A percentile compares a stretch with the other conserved stretches of the same genome.
Evolutionary conservation across 2,329 filamentous ascomycete species (phyloP).

Genomic region (Alternaria novae-zelandiae): DNA sequence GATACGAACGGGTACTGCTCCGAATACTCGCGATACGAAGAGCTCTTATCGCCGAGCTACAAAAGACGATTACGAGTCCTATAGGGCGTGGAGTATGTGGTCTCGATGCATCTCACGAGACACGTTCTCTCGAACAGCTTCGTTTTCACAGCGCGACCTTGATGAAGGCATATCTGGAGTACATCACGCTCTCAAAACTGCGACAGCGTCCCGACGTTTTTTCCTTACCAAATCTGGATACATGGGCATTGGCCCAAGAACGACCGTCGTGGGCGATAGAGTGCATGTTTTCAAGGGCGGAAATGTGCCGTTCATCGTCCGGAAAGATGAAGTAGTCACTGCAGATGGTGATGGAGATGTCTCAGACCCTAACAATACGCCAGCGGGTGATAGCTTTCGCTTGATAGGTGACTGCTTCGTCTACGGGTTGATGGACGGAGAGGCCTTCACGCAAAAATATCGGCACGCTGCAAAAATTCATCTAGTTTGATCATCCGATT

Average conservation of each 20-base stretch:
- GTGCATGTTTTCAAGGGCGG: constrained; percentile 21
- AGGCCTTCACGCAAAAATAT: constrained; percentile 1
- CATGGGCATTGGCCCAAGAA: constrained; percentile 27
- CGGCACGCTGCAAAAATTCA: neutral
- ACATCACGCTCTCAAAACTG: constrained; percentile 23
- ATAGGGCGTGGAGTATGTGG: constrained; percentile 26
- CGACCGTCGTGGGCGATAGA: constrained; percentile 16
- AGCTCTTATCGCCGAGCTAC: constrained; percentile 16
- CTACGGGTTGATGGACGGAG: constrained; percentile 28
- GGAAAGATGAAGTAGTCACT: neutral
- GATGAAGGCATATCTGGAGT: constrained; percentile 19
- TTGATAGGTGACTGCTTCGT: constrained; percentile 27
- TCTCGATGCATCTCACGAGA: constrained; percentile 29
- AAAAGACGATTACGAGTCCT: constrained; percentile 15
- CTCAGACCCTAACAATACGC: neutral
- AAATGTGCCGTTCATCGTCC: constrained; percentile 24
- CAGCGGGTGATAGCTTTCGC: neutral
- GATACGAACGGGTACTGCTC: constrained; percentile 4
- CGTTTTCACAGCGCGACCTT: constrained; percentile 24
- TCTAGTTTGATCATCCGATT: neutral
- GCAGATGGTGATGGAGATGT: neutral
- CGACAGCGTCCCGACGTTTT: constrained; percentile 25
- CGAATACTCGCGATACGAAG: neutral
- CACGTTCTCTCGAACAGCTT: constrained; percentile 16
- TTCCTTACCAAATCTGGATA: constrained; percentile 25